Evolutionary conservation across 352 stramenopile genomes (phyloP).

Genomic region (Globisporangium paddicum): DNA sequence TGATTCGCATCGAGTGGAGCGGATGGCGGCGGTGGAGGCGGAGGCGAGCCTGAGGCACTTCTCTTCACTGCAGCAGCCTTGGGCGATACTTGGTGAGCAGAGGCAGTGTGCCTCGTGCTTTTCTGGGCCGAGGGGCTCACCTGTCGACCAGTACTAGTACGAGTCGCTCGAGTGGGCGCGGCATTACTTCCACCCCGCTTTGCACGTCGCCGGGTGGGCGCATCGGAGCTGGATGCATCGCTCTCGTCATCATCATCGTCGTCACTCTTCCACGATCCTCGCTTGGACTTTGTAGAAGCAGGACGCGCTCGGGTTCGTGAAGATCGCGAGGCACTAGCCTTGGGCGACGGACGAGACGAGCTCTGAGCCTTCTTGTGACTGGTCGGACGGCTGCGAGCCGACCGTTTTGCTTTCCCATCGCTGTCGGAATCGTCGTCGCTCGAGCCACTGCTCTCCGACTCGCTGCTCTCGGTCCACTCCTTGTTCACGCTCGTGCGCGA

Average conservation of each 20-base stretch:
- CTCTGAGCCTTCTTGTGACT: conserved; percentile 16
- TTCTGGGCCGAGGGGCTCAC: not conserved
- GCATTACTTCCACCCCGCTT: not conserved
- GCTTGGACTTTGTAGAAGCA: not conserved
- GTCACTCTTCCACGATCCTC: conserved; percentile 11
- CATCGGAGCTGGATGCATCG: conserved; percentile 3
- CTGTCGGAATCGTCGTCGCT: conserved; percentile 40
- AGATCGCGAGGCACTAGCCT: conserved; percentile 3
- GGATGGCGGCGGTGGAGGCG: conserved; percentile 19
- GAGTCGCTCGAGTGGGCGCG: not conserved
- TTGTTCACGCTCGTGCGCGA: conserved; percentile 51
- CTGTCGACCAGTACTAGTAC: not conserved
- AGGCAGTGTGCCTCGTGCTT: not conserved
- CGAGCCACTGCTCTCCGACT: conserved; percentile 53
- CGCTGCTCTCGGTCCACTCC: conserved; percentile 58
- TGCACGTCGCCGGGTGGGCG: not conserved
- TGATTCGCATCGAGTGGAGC: conserved; percentile 12
- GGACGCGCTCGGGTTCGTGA: conserved; percentile 2
- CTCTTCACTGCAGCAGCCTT: conserved; percentile 2
- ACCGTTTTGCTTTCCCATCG: conserved; percentile 22
- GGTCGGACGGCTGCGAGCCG: conserved; percentile 14
- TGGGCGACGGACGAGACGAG: conserved; percentile 9
- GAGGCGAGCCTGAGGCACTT: conserved; percentile 15
- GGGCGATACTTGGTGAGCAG: not conserved
- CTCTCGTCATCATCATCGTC: conserved; percentile 11